phyloP scores from a whole-genome alignment of 768 basidiomycete species.

The Leccinum pellstonianum region DNA sequence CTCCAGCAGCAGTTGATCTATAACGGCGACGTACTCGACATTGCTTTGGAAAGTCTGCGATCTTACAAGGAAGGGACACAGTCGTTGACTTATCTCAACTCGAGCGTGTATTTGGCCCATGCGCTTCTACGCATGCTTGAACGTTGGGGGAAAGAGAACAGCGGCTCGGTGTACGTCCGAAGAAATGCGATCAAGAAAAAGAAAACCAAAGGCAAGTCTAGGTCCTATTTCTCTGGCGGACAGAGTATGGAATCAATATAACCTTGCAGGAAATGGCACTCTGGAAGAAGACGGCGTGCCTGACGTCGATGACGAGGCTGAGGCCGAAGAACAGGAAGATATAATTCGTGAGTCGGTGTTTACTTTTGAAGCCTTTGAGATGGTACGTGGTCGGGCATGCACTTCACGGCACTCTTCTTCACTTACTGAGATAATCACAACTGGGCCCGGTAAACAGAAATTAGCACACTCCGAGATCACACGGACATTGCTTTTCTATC shows the following conservation, averaged over 20 bases:
- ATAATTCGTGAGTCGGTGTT: conserved; percentile 82
- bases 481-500: conserved; percentile 78
- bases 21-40: conserved; percentile 91
- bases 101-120: conserved; percentile 81
- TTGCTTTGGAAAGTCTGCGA: conserved; percentile 73
- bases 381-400: conserved; percentile 48
- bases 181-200: conserved; percentile 55
- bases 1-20: conserved; percentile 92
- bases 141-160: conserved; percentile 73
- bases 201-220: conserved; percentile 48
- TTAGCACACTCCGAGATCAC: conserved; percentile 87
- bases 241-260: conserved; percentile 12
- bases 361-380: conserved; percentile 89
- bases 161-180: conserved; percentile 69
- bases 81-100: conserved; percentile 78
- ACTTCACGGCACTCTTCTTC: conserved; percentile 9
- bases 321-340: conserved; percentile 58
- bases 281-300: conserved; percentile 63
- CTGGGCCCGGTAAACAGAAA: conserved; percentile 52
- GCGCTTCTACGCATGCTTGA: conserved; percentile 89
- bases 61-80: conserved; percentile 81
- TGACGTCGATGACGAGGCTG: conserved; percentile 65
- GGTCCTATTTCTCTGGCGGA: conserved; percentile 22
- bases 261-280: conserved; percentile 34
- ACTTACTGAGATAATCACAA: conserved; percentile 21